phyloP scores from a whole-genome alignment of 2,329 filamentous ascomycete species.

The Tolypocladium guangdongense region DNA sequence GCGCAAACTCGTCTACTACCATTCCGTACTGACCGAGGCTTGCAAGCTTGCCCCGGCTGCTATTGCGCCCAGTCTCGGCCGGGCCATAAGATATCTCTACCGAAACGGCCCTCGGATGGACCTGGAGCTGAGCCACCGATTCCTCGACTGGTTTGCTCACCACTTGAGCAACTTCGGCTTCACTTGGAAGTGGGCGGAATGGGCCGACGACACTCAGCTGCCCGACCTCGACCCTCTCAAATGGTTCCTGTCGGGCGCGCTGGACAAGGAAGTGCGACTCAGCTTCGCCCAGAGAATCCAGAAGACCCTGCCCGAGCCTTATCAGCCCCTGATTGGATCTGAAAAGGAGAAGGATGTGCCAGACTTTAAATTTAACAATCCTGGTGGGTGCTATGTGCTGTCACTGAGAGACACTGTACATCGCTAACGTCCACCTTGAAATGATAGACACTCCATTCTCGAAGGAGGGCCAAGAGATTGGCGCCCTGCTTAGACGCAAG shows the following conservation, averaged over 20 bases:
- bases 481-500: constrained; percentile 71
- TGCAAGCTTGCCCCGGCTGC: constrained; percentile 94
- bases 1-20: constrained; percentile 94
- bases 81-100: constrained; percentile 88
- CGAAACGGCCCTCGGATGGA: constrained; percentile 74
- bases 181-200: constrained; percentile 98
- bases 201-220: constrained; percentile 76
- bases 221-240: constrained; percentile 75
- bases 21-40: constrained; percentile 85
- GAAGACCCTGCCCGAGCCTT: constrained; percentile 78
- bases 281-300: constrained; percentile 95
- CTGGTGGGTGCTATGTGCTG: constrained; percentile 41
- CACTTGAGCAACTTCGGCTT: constrained; percentile 98
- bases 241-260: constrained; percentile 78
- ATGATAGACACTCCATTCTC: constrained; percentile 64
- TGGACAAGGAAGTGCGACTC: constrained; percentile 94
- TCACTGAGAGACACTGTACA: background rate
- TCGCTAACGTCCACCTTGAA: background rate
- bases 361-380: constrained; percentile 78
- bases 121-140: constrained; percentile 74
- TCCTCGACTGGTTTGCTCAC: constrained; percentile 96
- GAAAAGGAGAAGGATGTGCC: constrained; percentile 94
- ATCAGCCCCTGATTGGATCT: constrained; percentile 68
- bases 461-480: constrained; percentile 72
- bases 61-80: constrained; percentile 87